Percentiles rank a stretch among this genome's conserved stretches.
Evolutionary conservation across 495 filamentous ascomycete genomes (phyloP).

Genomic region (Aspergillus haitiensis): DNA sequence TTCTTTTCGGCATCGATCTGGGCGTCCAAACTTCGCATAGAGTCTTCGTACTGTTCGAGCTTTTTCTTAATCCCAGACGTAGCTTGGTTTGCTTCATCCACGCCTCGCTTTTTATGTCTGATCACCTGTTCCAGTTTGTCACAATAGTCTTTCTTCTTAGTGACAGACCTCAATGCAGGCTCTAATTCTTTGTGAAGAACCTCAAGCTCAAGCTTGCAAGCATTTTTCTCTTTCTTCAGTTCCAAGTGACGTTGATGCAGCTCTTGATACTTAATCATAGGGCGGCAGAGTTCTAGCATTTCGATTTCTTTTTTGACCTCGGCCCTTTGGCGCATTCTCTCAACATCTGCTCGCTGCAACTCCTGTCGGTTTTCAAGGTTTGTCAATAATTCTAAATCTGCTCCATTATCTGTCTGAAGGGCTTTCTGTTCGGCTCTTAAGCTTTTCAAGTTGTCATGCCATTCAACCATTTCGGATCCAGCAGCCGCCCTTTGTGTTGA

Average conservation of each 20-base stretch:
- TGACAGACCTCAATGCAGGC: conserved; percentile 66
- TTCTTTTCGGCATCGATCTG: conserved; percentile 60
- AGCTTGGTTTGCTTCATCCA: conserved; percentile 51
- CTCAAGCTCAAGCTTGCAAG: conserved; percentile 51
- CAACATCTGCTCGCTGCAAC: conserved; percentile 76
- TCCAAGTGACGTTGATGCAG: conserved; percentile 34
- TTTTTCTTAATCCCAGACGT: conserved; percentile 51
- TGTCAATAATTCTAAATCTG: conserved; percentile 59
- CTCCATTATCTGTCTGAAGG: conserved; percentile 56
- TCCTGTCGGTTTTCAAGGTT: conserved; percentile 73
- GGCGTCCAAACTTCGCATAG: conserved; percentile 54
- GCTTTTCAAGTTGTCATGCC: conserved; percentile 72
- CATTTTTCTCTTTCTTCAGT: conserved; percentile 48
- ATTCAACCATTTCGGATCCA: conserved; percentile 72
- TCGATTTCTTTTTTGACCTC: conserved; percentile 64
- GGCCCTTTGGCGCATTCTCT: conserved; percentile 74
- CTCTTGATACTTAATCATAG: conserved; percentile 62
- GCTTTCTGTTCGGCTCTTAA: conserved; percentile 68
- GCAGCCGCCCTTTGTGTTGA: conserved; percentile 88
- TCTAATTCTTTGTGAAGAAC: conserved; percentile 60
- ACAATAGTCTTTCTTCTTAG: conserved; percentile 63
- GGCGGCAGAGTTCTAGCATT: conserved; percentile 62
- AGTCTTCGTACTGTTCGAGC: conserved; percentile 54
- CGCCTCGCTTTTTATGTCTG: conserved; percentile 47
- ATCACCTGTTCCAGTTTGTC: conserved; percentile 50